phyloP scores from a whole-genome alignment of 805 yeast species.

The Candida pseudoglaebosa region DNA sequence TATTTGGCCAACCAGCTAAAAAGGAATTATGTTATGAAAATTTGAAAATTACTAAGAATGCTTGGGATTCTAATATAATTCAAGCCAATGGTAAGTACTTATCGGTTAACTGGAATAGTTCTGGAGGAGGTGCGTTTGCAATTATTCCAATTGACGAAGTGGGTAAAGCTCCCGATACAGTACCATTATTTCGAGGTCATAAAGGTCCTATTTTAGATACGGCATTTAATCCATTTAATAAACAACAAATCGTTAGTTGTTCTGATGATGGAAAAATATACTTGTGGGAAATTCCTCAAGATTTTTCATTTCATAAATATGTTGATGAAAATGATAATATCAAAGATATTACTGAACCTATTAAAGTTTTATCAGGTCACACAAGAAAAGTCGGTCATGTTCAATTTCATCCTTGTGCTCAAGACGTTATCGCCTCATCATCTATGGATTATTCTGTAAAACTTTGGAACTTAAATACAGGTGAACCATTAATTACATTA shows the following conservation, averaged over 20 bases:
- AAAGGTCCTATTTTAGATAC: constrained; percentile 94
- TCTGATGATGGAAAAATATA: constrained; percentile 79
- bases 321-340: constrained; percentile 51
- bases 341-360: constrained; percentile 64
- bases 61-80: constrained; percentile 92
- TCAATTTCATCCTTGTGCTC: constrained; percentile 83
- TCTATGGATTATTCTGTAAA: constrained; percentile 89
- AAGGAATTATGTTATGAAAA: constrained; percentile 73
- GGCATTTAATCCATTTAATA: constrained; percentile 89
- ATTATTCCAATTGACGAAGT: constrained; percentile 81
- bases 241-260: constrained; percentile 67
- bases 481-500: constrained; percentile 65
- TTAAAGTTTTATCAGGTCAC: constrained; percentile 75
- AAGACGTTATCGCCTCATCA: constrained; percentile 81
- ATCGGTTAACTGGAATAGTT: constrained; percentile 86
- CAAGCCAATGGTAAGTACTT: constrained; percentile 83
- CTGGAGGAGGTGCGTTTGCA: constrained; percentile 98
- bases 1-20: constrained; percentile 80
- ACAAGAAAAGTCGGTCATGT: constrained; percentile 92
- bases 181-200: constrained; percentile 93
- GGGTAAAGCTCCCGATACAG: constrained; percentile 91
- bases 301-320: constrained; percentile 66
- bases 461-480: constrained; percentile 82
- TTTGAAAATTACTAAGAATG: constrained; percentile 77
- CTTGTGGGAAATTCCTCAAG: constrained; percentile 84